phyloP scores from a whole-genome alignment of 805 yeast genomes.

The Wickerhamiella brachini region DNA sequence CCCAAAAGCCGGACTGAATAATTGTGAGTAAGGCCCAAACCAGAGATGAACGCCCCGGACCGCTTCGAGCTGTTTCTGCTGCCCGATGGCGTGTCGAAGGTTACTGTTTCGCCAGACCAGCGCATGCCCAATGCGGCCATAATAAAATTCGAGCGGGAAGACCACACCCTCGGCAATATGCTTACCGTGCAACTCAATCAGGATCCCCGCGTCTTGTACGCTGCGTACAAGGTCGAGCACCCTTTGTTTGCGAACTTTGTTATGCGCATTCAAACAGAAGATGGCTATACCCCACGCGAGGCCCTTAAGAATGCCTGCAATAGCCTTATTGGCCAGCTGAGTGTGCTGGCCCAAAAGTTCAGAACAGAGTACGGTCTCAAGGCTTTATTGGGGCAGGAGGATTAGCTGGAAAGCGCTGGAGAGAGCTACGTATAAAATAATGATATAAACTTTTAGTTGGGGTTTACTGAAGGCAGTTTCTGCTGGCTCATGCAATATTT shows the following conservation, averaged over 20 bases:
- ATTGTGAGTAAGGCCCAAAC: not conserved
- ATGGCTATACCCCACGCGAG: constrained; percentile 80
- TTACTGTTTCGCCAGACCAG: constrained; percentile 82
- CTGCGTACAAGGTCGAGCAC: constrained; percentile 96
- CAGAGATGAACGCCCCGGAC: constrained; percentile 91
- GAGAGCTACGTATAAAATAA: too few relatives aligned
- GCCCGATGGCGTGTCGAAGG: constrained; percentile 96
- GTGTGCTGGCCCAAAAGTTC: constrained; percentile 60
- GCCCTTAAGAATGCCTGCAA: constrained; percentile 87
- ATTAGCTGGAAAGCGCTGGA: not conserved
- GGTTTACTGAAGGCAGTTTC: too few relatives aligned
- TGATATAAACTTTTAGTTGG: too few relatives aligned
- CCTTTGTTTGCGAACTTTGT: constrained; percentile 93
- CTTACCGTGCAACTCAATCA: constrained; percentile 73
- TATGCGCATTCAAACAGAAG: constrained; percentile 90
- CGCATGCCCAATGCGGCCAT: constrained; percentile 92
- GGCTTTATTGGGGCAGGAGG: constrained; percentile 31
- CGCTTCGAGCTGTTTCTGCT: constrained; percentile 90
- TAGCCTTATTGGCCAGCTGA: constrained; percentile 65
- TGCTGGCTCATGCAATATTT: too few relatives aligned
- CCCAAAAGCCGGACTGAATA: too few relatives aligned
- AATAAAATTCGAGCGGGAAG: constrained; percentile 89
- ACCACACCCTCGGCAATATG: constrained; percentile 88
- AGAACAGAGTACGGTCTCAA: constrained; percentile 88
- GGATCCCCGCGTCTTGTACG: constrained; percentile 84